Evolutionary conservation across 2,329 filamentous ascomycete genomes (phyloP).

Genomic region (Clonostachys rosea): DNA sequence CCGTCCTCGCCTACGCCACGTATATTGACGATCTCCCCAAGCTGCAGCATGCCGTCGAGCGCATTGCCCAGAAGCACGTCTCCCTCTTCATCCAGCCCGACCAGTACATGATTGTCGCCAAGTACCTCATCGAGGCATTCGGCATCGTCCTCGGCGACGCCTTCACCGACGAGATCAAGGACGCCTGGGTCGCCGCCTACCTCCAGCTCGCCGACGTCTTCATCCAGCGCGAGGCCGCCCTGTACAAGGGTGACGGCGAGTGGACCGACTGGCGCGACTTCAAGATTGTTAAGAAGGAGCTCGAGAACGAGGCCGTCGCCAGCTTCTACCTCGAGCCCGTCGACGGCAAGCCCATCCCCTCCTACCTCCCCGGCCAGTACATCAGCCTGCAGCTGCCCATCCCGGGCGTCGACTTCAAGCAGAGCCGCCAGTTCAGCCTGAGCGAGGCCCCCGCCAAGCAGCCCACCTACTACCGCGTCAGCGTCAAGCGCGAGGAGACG

Average conservation of each 20-base stretch:
- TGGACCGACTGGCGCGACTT: conserved; percentile 48
- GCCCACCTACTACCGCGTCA: conserved; percentile 63
- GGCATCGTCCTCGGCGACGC: conserved; percentile 62
- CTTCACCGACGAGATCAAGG: conserved; percentile 60
- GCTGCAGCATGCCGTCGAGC: conserved; percentile 52
- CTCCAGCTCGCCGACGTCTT: conserved; percentile 66
- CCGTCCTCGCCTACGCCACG: conserved; percentile 68
- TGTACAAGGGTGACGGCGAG: conserved; percentile 48
- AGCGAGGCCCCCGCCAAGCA: conserved; percentile 49
- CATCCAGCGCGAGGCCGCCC: conserved; percentile 55
- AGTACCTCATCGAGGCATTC: conserved; percentile 64
- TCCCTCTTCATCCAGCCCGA: conserved; percentile 65
- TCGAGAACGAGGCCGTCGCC: conserved; percentile 56
- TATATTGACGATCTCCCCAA: conserved; percentile 66
- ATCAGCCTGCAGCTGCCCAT: conserved; percentile 61
- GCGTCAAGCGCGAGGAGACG: conserved; percentile 62
- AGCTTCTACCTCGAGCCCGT: conserved; percentile 65
- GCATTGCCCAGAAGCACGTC: conserved; percentile 74
- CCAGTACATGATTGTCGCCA: conserved; percentile 68
- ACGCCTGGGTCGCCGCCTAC: conserved; percentile 71
- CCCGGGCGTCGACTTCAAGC: conserved; percentile 51
- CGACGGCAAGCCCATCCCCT: conserved; percentile 51
- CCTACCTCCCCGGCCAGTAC: conserved; percentile 69
- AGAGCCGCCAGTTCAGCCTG: conserved; percentile 73
- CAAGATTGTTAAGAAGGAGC: conserved; percentile 53